Evolutionary conservation across 2,329 filamentous ascomycete genomes (phyloP).

Genomic region (Cladophialophora chaetospira): DNA sequence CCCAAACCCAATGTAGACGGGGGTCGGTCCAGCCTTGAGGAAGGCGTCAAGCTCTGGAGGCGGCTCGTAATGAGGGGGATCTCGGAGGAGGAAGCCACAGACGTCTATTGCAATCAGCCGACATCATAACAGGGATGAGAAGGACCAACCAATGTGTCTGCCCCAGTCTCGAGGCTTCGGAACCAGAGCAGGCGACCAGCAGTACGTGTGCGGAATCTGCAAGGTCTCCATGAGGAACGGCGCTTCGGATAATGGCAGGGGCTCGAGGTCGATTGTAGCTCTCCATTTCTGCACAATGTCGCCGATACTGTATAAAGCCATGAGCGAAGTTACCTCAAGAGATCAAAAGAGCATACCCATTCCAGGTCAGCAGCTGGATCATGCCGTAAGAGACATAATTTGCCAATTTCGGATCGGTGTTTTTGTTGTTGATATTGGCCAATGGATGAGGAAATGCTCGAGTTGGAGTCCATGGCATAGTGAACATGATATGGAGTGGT

Average conservation of each 20-base stretch:
- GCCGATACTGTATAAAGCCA: slow-evolving; percentile 38
- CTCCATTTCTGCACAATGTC: slow-evolving; percentile 51
- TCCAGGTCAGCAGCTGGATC: slow-evolving; percentile 55
- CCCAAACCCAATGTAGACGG: slow-evolving; percentile 60
- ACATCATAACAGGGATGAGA: not conserved
- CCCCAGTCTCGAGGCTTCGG: slow-evolving; percentile 47
- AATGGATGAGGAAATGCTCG: slow-evolving; percentile 52
- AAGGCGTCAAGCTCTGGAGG: slow-evolving; percentile 46
- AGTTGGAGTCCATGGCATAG: slow-evolving; percentile 55
- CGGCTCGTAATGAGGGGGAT: slow-evolving; percentile 43
- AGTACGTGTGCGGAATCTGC: slow-evolving; percentile 49
- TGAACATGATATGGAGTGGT: slow-evolving; percentile 56
- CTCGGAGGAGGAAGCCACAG: slow-evolving; percentile 52
- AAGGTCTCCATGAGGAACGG: slow-evolving; percentile 42
- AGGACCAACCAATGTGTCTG: slow-evolving; percentile 38
- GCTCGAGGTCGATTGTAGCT: slow-evolving; percentile 45
- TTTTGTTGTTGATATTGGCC: slow-evolving; percentile 48
- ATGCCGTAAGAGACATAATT: slow-evolving; percentile 53
- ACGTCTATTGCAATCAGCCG: slow-evolving; percentile 35
- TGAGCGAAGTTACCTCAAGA: not conserved
- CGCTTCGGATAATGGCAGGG: slow-evolving; percentile 41
- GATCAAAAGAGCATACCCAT: slow-evolving; percentile 41
- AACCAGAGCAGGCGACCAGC: slow-evolving; percentile 48
- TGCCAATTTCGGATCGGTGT: slow-evolving; percentile 36
- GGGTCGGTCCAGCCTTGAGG: slow-evolving; percentile 49